A percentile compares a stretch with the other conserved stretches of the same genome.
Evolutionary conservation across 805 yeast species (phyloP).

Genomic region (Yarrowia divulgata): DNA sequence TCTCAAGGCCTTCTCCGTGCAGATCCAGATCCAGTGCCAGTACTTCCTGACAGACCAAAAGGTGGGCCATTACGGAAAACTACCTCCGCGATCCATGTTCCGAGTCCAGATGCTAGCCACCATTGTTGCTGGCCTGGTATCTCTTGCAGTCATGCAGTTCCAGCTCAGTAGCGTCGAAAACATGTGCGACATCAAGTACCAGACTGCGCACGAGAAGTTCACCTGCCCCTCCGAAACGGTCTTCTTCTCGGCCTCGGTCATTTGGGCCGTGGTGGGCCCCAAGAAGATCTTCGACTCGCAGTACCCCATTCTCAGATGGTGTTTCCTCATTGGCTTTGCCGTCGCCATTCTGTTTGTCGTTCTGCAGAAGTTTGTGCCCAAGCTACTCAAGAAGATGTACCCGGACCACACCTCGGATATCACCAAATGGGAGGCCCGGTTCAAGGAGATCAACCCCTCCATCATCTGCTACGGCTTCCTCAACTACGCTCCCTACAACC

Average conservation of each 20-base stretch:
- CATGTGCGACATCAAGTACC: constrained; percentile 44
- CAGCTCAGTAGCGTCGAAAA: constrained; percentile 48
- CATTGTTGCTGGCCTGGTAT: constrained; percentile 50
- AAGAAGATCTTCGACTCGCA: constrained; percentile 53
- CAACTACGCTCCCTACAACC: constrained; percentile 53
- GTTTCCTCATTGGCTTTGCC: constrained; percentile 46
- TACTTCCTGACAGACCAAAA: constrained; percentile 64
- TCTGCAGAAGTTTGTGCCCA: constrained; percentile 41
- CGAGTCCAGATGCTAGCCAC: constrained; percentile 57
- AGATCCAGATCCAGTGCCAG: constrained; percentile 67
- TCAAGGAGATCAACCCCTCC: constrained; percentile 29
- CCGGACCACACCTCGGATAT: not conserved
- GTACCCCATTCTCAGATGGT: constrained; percentile 44
- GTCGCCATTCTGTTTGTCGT: constrained; percentile 40
- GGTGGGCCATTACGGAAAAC: constrained; percentile 63
- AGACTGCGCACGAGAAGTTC: constrained; percentile 43
- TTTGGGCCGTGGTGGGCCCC: constrained; percentile 59
- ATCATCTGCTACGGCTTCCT: constrained; percentile 45
- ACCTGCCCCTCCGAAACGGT: constrained; percentile 53
- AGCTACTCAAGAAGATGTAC: constrained; percentile 17
- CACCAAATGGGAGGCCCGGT: not conserved
- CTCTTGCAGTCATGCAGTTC: constrained; percentile 49
- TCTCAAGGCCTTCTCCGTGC: constrained; percentile 55
- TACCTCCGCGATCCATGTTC: constrained; percentile 66
- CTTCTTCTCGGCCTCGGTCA: constrained; percentile 58